A percentile compares a stretch with the other conserved stretches of the same genome.
These are phyloP conservation scores for Leishmania arabica DNA, from an alignment of 208 protist genomes.

Conservation along the genomic window DNA sequence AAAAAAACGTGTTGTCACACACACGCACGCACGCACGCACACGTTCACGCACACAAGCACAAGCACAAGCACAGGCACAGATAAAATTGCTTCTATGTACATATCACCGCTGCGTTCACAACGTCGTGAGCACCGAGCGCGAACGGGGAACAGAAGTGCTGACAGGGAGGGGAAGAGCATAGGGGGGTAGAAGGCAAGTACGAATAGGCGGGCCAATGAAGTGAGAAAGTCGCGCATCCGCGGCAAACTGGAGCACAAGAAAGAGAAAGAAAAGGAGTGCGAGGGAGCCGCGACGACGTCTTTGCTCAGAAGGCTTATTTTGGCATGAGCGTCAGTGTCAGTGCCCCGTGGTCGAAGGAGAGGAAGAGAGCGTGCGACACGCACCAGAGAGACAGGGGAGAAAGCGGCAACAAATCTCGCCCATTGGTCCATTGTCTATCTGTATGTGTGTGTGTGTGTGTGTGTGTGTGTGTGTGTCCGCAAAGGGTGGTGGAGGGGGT, in stretches of 20 bases:
- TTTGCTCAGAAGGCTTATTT: not conserved
- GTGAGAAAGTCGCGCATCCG: not conserved
- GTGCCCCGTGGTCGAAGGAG: not conserved
- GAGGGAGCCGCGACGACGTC: not conserved
- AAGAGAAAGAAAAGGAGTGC: not conserved
- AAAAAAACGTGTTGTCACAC: not conserved
- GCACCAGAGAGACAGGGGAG: not conserved
- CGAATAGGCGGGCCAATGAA: not conserved
- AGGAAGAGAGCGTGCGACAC: not conserved
- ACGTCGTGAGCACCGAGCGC: not conserved
- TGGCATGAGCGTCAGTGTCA: not conserved
- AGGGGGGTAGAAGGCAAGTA: not conserved
- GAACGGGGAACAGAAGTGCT: not conserved
- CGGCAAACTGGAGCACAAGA: not conserved
- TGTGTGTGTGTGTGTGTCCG: not conserved
- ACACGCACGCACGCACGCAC: too few species aligned
- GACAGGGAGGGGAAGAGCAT: too few species aligned
- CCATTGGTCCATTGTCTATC: not conserved
- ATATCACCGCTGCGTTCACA: not conserved
- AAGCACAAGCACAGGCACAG: not conserved
- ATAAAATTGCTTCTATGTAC: not conserved
- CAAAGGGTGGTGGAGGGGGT: not conserved
- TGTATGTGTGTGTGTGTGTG: not conserved
- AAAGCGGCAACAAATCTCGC: not conserved
- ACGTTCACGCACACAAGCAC: too few species aligned